A percentile compares a stretch with the other conserved stretches of the same genome.
Conservation (phyloP, 2,329 filamentous ascomycete species). For the Ascochyta rabiei region DNA sequence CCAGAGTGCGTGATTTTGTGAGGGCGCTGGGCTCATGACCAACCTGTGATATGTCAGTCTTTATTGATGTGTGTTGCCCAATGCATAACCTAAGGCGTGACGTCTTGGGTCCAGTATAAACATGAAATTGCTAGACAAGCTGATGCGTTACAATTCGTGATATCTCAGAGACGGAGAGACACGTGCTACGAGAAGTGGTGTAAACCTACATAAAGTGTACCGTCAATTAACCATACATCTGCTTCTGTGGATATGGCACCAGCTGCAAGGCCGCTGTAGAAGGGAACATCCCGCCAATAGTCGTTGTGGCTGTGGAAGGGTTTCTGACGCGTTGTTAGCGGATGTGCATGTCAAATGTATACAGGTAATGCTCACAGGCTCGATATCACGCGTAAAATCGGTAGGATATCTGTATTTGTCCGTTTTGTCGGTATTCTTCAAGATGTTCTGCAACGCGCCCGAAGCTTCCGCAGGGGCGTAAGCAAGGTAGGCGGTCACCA, state of each 20-base stretch:
- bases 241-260: slow-evolving; percentile 65
- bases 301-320: slow-evolving; percentile 65
- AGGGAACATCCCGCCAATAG: slow-evolving; percentile 59
- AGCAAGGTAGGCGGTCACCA: slow-evolving; percentile 26
- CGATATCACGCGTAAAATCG: slow-evolving; percentile 64
- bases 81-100: not conserved
- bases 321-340: slow-evolving; percentile 48
- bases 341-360: not conserved
- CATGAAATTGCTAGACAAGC: not conserved
- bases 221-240: slow-evolving; percentile 65
- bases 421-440: slow-evolving; percentile 60
- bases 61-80: not conserved
- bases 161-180: not conserved
- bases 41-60: slow-evolving; percentile 48
- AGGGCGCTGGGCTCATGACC: slow-evolving; percentile 63
- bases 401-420: slow-evolving; percentile 65
- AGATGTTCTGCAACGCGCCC: slow-evolving; percentile 60
- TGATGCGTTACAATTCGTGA: not conserved
- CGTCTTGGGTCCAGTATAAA: not conserved
- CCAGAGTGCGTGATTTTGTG: slow-evolving; percentile 59
- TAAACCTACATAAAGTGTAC: slow-evolving; percentile 57
- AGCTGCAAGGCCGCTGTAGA: slow-evolving; percentile 60
- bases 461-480: slow-evolving; percentile 50
- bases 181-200: not conserved
- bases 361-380: slow-evolving; percentile 53